Conservation (phyloP, 2,329 filamentous ascomycete genomes). For the Chalara sp. region DNA sequence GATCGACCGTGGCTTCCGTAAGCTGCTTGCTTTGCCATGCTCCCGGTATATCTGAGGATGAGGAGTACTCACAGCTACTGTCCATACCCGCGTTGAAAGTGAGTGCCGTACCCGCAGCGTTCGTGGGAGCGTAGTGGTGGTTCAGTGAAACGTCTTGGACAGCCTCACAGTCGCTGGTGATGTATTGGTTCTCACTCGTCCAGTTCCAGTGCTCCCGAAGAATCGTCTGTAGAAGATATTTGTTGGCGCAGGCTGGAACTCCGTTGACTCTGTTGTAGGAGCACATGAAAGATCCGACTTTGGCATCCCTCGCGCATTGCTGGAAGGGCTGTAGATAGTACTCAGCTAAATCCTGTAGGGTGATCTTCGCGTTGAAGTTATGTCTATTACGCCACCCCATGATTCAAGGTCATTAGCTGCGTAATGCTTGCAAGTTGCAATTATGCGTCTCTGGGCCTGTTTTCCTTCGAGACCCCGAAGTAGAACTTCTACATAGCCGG, state of each 20-base stretch:
- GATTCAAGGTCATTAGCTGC: constrained; percentile 48
- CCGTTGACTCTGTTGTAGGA: constrained; percentile 61
- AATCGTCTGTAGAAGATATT: constrained; percentile 55
- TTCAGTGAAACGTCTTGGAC: constrained; percentile 44
- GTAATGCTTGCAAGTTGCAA: constrained; percentile 54
- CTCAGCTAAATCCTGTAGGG: constrained; percentile 56
- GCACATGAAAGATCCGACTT: constrained; percentile 54
- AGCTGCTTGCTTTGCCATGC: constrained; percentile 31
- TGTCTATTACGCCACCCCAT: constrained; percentile 37
- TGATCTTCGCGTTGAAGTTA: constrained; percentile 49
- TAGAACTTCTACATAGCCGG: constrained; percentile 48
- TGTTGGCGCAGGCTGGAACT: constrained; percentile 55
- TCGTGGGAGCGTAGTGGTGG: constrained; percentile 30
- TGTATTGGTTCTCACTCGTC: constrained; percentile 51
- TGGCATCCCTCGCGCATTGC: constrained; percentile 51
- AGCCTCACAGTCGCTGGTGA: constrained; percentile 43
- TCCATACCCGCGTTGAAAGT: constrained; percentile 17
- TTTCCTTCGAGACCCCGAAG: constrained; percentile 48
- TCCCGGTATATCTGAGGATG: constrained; percentile 6
- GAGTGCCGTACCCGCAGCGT: constrained; percentile 10
- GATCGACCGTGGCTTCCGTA: constrained; percentile 39
- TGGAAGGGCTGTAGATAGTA: constrained; percentile 64
- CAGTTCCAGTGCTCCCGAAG: constrained; percentile 61
- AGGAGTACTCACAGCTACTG: constrained; percentile 17
- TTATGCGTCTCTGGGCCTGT: constrained; percentile 34